Evolutionary conservation across 768 basidiomycete species (phyloP).

Genomic region (Podaxis sp.): DNA sequence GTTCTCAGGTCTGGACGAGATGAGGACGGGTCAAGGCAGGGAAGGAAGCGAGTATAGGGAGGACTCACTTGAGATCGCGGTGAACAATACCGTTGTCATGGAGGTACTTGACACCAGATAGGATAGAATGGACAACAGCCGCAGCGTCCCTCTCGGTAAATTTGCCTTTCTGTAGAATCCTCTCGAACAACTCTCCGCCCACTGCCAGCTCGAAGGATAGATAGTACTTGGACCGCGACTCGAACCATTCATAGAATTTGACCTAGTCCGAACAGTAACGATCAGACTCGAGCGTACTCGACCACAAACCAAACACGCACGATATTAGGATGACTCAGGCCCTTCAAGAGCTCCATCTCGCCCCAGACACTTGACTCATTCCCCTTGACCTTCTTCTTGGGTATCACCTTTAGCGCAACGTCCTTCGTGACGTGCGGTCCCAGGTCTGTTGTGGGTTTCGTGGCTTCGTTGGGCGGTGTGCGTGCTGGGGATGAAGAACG

Average conservation of each 20-base stretch:
- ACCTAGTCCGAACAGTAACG: slow-evolving; percentile 49
- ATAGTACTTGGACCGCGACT: slow-evolving; percentile 91
- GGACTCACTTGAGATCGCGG: slow-evolving; percentile 83
- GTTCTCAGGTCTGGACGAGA: slow-evolving; percentile 77
- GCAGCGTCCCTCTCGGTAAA: slow-evolving; percentile 95
- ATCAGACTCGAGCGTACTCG: neutral
- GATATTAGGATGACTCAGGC: slow-evolving; percentile 88
- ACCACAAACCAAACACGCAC: slow-evolving; percentile 41
- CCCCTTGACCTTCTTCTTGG: slow-evolving; percentile 94
- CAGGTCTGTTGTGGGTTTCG: slow-evolving; percentile 21
- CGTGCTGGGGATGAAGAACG: slow-evolving; percentile 24
- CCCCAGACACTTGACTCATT: slow-evolving; percentile 87
- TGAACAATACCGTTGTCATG: slow-evolving; percentile 95
- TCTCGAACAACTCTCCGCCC: slow-evolving; percentile 93
- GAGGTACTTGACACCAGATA: slow-evolving; percentile 86
- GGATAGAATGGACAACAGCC: slow-evolving; percentile 71
- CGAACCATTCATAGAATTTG: slow-evolving; percentile 97
- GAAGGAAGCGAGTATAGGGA: neutral
- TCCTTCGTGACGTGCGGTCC: slow-evolving; percentile 56
- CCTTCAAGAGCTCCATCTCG: slow-evolving; percentile 92
- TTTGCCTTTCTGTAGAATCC: slow-evolving; percentile 81
- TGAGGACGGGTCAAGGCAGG: slow-evolving; percentile 2
- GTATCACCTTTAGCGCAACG: slow-evolving; percentile 87
- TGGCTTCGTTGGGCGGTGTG: slow-evolving; percentile 19
- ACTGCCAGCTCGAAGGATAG: slow-evolving; percentile 92